phyloP scores from a whole-genome alignment of 2,329 filamentous ascomycete genomes.

The Sporothrix curviconia region DNA sequence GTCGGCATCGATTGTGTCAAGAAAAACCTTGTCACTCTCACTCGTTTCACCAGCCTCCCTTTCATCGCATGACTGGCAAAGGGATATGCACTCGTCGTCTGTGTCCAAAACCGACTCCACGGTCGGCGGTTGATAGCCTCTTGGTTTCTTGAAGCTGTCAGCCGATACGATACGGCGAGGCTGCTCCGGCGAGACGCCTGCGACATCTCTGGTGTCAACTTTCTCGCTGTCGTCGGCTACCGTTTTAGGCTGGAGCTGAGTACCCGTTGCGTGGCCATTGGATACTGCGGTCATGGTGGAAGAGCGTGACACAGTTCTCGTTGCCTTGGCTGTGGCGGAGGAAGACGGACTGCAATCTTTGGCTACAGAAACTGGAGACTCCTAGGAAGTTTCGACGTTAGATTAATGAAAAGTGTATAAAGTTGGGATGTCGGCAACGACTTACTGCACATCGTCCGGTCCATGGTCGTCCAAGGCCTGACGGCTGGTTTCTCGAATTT shows the following conservation, averaged over 20 bases:
- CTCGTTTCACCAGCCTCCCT: background rate
- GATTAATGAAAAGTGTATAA: no score
- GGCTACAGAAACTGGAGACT: background rate
- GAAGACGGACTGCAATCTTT: background rate
- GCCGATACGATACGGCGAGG: background rate
- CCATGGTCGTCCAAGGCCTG: no score
- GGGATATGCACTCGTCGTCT: background rate
- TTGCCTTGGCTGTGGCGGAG: no score
- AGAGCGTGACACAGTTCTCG: no score
- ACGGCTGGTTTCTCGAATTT: no score
- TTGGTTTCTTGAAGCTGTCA: background rate
- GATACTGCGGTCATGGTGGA: no score
- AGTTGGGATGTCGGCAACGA: no score
- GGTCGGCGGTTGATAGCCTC: conserved; percentile 12
- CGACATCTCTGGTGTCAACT: background rate
- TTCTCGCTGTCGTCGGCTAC: background rate
- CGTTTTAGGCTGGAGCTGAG: no score
- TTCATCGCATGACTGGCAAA: background rate
- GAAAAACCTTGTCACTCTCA: background rate
- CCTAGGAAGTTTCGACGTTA: no score
- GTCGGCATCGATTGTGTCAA: no score
- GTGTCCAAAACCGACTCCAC: conserved; percentile 17
- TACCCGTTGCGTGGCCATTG: no score
- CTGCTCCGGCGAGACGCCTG: background rate
- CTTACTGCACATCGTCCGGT: no score